Evolutionary conservation across 2,329 filamentous ascomycete species (phyloP), one percentile per base, ranked within the genome.

Genomic region (Pleoardoris graminearum): DNA sequence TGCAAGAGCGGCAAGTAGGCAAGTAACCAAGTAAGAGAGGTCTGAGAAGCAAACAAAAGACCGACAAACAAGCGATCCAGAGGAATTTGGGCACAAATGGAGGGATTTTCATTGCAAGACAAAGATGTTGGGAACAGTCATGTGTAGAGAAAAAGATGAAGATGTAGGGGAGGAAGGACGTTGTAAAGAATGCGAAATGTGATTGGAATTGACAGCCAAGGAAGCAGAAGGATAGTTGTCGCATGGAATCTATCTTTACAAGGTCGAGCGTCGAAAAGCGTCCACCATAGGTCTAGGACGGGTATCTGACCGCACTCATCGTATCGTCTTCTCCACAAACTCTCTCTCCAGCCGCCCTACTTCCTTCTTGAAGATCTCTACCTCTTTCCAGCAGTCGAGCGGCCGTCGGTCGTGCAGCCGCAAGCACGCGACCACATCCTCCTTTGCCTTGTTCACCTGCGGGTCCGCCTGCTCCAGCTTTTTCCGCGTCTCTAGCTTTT

Each of bases 331-430:
- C 70, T 95, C 88, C 30, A 97, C 90, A 85, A 95, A 97, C 22
- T 81, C 81, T 76, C 85, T 87, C 83, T 97, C 93, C 75, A 97
- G 75, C 77, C 85, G 85, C 63, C 89, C 85, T 45, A 97, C 92
- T 80, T 96, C 90, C 66, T 83, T 82, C 84, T 92, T 96, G 76
- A 97, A 97, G 17, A 80, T 81, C 78, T 95, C 88, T 21, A 97
- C 91, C 82, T 97, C 91, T 75, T 86, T 83, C 89, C 90, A 97
- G 82, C 93, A 97, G 79, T 97, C 90, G 70, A 97, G 79, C 71
- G 93, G 92, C 73, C 91, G 83, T 59, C 91, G 82, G 76, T 97
- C 92, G 74, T 97, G 87, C 68, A 87, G 82, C 57, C 89, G 81
- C 79, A 97, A 79, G 73, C 93, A 97, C 65, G 83, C 82, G 58